phyloP scores from a whole-genome alignment of 176 grass and related monocot genomes.

The Oryza nivara region DNA sequence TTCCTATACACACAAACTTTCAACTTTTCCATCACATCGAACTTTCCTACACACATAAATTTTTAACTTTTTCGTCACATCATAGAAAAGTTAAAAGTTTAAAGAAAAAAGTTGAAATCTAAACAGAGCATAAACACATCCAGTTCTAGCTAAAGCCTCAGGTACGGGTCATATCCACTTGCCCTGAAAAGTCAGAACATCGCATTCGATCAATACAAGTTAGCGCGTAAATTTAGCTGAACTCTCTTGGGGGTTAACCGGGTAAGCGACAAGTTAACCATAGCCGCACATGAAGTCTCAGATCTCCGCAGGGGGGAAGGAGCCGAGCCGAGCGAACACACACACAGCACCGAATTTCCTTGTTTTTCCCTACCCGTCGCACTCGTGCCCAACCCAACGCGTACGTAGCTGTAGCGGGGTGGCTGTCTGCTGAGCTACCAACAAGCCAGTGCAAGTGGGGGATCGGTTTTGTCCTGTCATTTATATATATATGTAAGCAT shows the following conservation, averaged over 20 bases:
- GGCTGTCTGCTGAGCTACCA: neutral
- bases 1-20: no score
- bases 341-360: neutral
- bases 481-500: neutral
- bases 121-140: no score
- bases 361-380: neutral
- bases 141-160: neutral
- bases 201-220: neutral
- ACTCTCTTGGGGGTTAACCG: no score
- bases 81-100: no score
- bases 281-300: neutral
- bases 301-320: neutral
- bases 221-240: neutral
- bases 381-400: neutral
- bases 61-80: no score
- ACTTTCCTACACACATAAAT: no score
- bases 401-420: neutral
- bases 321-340: neutral
- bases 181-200: neutral
- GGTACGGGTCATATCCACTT: neutral
- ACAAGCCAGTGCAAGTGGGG: neutral
- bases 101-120: no score
- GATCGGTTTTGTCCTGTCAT: neutral
- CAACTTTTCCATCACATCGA: no score
- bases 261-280: neutral